Evolutionary conservation across 2,329 filamentous ascomycete species (phyloP).

Genomic region (Echinosphaeria canescens): DNA sequence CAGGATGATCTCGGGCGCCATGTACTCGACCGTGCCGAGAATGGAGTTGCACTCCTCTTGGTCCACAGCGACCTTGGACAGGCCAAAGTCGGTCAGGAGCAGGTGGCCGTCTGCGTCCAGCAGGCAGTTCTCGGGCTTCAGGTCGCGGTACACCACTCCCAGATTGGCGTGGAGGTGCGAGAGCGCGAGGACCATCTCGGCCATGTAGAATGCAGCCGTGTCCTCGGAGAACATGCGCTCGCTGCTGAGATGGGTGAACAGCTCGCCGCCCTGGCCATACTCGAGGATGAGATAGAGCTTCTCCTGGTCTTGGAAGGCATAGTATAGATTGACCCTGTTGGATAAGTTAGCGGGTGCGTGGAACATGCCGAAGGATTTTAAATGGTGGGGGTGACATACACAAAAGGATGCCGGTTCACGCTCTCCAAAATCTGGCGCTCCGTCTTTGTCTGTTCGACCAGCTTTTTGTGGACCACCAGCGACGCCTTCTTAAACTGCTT

Average conservation of each 20-base stretch:
- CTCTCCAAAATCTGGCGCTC: constrained; percentile 89
- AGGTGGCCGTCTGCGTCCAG: constrained; percentile 82
- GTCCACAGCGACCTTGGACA: constrained; percentile 82
- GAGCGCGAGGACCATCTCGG: constrained; percentile 86
- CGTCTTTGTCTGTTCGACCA: constrained; percentile 94
- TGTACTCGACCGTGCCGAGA: constrained; percentile 92
- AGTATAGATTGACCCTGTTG: constrained; percentile 97
- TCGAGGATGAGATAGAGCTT: constrained; percentile 95
- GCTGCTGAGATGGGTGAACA: constrained; percentile 85
- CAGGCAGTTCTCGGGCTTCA: constrained; percentile 96
- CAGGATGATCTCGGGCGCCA: constrained; percentile 88
- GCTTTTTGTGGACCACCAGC: constrained; percentile 81
- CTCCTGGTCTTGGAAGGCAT: constrained; percentile 95
- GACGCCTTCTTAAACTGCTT: constrained; percentile 98
- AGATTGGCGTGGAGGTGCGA: constrained; percentile 83
- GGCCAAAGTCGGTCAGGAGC: constrained; percentile 85
- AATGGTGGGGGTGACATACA: too few species aligned
- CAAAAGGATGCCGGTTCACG: constrained; percentile 90
- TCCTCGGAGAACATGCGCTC: constrained; percentile 92
- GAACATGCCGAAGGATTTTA: too few species aligned
- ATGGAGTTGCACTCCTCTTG: constrained; percentile 63
- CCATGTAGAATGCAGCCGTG: constrained; percentile 92
- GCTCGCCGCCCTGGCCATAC: constrained; percentile 89
- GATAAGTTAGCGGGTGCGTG: too few species aligned
- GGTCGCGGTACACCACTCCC: constrained; percentile 86